Conservation (phyloP, 75 land plant species). For the Picea glauca region DNA sequence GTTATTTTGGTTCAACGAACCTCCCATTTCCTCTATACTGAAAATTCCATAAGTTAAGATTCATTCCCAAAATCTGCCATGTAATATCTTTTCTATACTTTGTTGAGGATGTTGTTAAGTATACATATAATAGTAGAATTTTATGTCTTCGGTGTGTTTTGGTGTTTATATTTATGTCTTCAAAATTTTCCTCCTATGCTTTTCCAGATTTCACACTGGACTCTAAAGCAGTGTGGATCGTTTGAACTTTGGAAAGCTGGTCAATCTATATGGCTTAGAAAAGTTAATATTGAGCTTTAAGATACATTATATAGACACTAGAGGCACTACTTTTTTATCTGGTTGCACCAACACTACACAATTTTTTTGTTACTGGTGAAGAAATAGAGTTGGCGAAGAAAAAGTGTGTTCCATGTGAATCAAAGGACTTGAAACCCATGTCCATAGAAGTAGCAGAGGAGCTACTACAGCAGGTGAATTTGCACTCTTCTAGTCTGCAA, state of each 20-base stretch:
- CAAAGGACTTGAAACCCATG: conserved; percentile 74
- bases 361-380: not conserved
- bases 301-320: not conserved
- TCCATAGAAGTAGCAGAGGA: conserved; percentile 59
- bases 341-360: not conserved
- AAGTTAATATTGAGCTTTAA: not conserved
- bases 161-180: not conserved
- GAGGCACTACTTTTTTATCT: not conserved
- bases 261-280: not conserved
- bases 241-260: not conserved
- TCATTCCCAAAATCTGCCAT: not conserved
- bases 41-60: no score
- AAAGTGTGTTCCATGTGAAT: conserved; percentile 89
- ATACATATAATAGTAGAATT: not conserved
- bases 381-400: conserved; percentile 53
- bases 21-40: no score
- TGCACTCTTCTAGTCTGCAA: not conserved
- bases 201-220: not conserved
- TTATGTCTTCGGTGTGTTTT: not conserved
- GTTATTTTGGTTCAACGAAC: not conserved
- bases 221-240: not conserved
- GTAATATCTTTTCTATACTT: not conserved
- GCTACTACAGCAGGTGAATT: conserved; percentile 51
- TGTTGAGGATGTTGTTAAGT: not conserved
- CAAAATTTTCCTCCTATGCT: not conserved